Conservation (phyloP, 345 rosid genomes). For the Noccaea bulbosa region DNA sequence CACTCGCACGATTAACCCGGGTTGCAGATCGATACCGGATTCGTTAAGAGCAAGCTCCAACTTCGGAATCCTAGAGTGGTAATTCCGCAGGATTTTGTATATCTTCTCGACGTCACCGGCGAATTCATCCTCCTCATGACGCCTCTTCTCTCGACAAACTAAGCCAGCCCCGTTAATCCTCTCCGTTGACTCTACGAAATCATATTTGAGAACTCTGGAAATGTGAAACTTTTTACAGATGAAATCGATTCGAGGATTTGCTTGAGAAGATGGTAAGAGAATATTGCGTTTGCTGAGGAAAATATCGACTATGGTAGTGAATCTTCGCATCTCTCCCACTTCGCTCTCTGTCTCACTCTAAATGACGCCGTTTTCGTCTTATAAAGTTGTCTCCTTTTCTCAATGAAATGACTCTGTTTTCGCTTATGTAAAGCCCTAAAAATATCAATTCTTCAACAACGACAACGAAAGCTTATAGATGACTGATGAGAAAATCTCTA, state of each 20-base stretch:
- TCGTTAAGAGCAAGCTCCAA: conserved; percentile 76
- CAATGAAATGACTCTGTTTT: not conserved
- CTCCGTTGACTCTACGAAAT: conserved; percentile 19
- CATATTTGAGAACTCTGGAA: conserved; percentile 8
- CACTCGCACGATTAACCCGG: conserved; percentile 72
- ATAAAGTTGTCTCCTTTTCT: conserved; percentile 12
- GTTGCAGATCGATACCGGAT: conserved; percentile 66
- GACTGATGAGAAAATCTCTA: conserved; percentile 40
- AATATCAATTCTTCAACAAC: not conserved
- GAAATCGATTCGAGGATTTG: conserved; percentile 7
- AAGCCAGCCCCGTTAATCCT: conserved; percentile 48
- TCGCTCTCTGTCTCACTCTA: conserved; percentile 6
- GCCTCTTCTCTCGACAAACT: conserved; percentile 45
- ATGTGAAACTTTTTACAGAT: conserved; percentile 30
- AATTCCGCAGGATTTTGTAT: conserved; percentile 70
- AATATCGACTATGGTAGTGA: conserved; percentile 24
- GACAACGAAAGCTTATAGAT: conserved; percentile 24
- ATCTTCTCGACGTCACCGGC: conserved; percentile 78
- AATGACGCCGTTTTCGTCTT: conserved; percentile 21
- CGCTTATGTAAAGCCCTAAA: not conserved
- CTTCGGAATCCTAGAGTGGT: conserved; percentile 74
- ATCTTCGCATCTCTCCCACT: conserved; percentile 35
- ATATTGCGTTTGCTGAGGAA: conserved; percentile 7
- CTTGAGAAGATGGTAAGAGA: conserved; percentile 30
- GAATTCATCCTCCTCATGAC: conserved; percentile 62